Percentiles rank a stretch among this genome's conserved stretches.
phyloP scores from a whole-genome alignment of 441 rosid genomes.

The Euphorbia schlechtendalii region DNA sequence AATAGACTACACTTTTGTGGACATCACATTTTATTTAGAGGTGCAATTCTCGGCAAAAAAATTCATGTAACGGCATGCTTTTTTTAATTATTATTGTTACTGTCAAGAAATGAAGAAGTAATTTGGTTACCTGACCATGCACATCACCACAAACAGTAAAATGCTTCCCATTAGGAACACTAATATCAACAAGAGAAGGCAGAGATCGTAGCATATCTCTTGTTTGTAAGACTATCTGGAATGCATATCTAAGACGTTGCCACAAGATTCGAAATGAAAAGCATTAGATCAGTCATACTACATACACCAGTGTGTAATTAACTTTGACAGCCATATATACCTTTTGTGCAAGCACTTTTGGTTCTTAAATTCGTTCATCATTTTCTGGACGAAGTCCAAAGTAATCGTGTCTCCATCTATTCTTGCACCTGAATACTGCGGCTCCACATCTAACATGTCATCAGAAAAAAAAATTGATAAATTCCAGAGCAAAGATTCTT shows the following conservation, averaged over 20 bases:
- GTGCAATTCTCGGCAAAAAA: slow-evolving; percentile 1
- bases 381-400: slow-evolving; percentile 80
- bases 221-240: slow-evolving; percentile 81
- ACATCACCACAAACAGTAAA: slow-evolving; percentile 97
- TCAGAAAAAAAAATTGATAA: slow-evolving; percentile 19
- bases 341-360: slow-evolving; percentile 83
- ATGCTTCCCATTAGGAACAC: slow-evolving; percentile 58
- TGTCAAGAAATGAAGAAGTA: slow-evolving; percentile 9
- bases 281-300: slow-evolving; percentile 5
- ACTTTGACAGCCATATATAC: slow-evolving; percentile 27
- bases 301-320: slow-evolving; percentile 16
- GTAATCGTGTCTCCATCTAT: slow-evolving; percentile 82
- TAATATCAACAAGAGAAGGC: slow-evolving; percentile 84
- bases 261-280: slow-evolving; percentile 11
- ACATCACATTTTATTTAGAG: not conserved
- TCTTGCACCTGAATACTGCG: slow-evolving; percentile 85
- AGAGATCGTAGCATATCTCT: slow-evolving; percentile 64
- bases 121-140: slow-evolving; percentile 85
- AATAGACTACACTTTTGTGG: too few species aligned
- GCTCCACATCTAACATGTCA: slow-evolving; percentile 77
- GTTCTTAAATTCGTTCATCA: slow-evolving; percentile 91
- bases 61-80: not conserved
- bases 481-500: slow-evolving; percentile 1
- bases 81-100: not conserved
- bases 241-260: slow-evolving; percentile 66